phyloP scores from a whole-genome alignment of 2,329 filamentous ascomycete genomes.

The Alternaria brassicae region DNA sequence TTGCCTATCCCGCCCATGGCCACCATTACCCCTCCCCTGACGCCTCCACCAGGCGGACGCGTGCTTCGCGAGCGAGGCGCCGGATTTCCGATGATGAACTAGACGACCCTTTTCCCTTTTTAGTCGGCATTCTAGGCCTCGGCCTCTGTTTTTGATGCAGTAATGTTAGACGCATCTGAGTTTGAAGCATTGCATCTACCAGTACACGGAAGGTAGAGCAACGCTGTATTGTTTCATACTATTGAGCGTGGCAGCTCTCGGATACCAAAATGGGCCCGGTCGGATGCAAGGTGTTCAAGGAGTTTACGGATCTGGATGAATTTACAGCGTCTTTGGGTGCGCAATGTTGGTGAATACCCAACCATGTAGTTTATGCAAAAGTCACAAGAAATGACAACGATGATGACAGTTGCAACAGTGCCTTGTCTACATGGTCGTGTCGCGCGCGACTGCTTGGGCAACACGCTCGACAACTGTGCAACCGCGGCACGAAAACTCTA shows the following conservation, averaged over 20 bases:
- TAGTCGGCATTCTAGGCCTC: conserved; percentile 31
- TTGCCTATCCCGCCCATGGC: conserved; percentile 45
- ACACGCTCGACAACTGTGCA: conserved; percentile 9
- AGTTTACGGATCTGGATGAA: conserved; percentile 29
- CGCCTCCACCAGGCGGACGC: conserved; percentile 43
- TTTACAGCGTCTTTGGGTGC: conserved; percentile 39
- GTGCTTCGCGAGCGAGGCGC: conserved; percentile 47
- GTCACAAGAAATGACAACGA: conserved; percentile 27
- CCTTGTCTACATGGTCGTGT: conserved; percentile 1
- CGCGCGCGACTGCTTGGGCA: conserved; percentile 13
- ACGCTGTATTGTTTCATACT: conserved; percentile 22
- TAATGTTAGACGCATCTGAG: conserved; percentile 48
- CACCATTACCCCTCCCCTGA: conserved; percentile 45
- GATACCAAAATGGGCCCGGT: conserved; percentile 43
- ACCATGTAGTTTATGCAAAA: conserved; percentile 50
- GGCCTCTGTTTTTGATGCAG: conserved; percentile 36
- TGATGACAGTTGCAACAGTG: conserved; percentile 14
- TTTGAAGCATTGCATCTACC: conserved; percentile 32
- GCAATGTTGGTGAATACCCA: conserved; percentile 22
- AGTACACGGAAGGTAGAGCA: conserved; percentile 32
- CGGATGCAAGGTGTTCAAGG: conserved; percentile 44
- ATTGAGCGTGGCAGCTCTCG: conserved; percentile 40
- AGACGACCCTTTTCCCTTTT: conserved; percentile 31
- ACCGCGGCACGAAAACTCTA: conserved; percentile 25
- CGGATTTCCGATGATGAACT: conserved; percentile 39